Percentiles rank a stretch among this genome's conserved stretches.
Conservation (phyloP, 2,329 filamentous ascomycete species). For the Penicillium sp. region DNA sequence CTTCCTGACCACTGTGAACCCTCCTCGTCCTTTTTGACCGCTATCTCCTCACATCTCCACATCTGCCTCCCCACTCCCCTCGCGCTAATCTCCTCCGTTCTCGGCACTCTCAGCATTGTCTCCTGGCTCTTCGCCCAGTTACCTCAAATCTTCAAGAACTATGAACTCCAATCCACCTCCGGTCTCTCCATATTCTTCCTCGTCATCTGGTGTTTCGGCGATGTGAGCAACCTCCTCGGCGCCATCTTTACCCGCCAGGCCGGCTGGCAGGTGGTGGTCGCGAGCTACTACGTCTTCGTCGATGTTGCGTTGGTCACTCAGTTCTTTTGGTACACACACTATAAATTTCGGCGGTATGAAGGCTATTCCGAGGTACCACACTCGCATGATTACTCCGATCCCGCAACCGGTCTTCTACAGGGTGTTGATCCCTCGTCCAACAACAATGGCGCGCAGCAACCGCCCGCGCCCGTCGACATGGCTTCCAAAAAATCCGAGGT, state of each 20-base stretch:
- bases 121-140: constrained; percentile 72
- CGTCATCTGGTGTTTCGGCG: constrained; percentile 68
- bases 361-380: constrained; percentile 33
- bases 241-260: constrained; percentile 68
- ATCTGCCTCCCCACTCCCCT: constrained; percentile 67
- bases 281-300: constrained; percentile 68
- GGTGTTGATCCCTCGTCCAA: constrained; percentile 43
- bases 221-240: constrained; percentile 66
- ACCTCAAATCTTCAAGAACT: constrained; percentile 72
- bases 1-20: constrained; percentile 66
- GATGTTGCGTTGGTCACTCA: constrained; percentile 66
- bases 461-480: constrained; percentile 23
- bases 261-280: constrained; percentile 68
- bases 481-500: constrained; percentile 28
- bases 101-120: constrained; percentile 66
- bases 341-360: constrained; percentile 53
- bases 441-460: constrained; percentile 27
- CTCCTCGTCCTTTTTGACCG: constrained; percentile 59
- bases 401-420: constrained; percentile 38
- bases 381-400: constrained; percentile 31
- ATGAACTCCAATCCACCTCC: constrained; percentile 65
- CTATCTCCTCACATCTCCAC: constrained; percentile 63
- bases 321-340: constrained; percentile 68
- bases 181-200: constrained; percentile 69
- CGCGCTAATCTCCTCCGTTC: constrained; percentile 63